Evolutionary conservation across 306 rosid species (phyloP), one percentile per base, ranked within the genome.

Genomic region (Sesbania bispinosa): DNA sequence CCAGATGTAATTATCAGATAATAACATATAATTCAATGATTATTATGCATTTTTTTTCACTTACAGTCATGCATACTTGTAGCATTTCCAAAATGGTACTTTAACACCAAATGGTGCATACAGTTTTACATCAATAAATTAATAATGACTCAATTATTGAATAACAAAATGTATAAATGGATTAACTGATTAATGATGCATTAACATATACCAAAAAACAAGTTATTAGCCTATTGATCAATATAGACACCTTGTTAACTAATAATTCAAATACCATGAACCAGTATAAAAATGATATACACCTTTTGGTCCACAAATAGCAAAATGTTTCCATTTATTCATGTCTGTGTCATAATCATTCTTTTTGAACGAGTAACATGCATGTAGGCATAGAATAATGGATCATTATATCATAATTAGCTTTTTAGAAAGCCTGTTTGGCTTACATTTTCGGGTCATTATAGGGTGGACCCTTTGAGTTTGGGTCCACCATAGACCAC

Each of bases 321-420:
- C 24, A 29, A 2, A 19, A 59, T 24, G n/a, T 7, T 10, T 55
- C 36, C 43, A 53, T 15, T 57, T 9, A 15, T 27, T 36, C 13
- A 53, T 16, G 11, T 15, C 3, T 29, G n/a, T n/a, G n/a, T n/a
- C n/a, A n/a, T n/a, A n/a, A 53, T 53, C 53, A 63, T 14, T 51
- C 58, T 29, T 21, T 57, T 46, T 10, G 11, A 20, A n/a, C n/a
- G n/a, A n/a, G n/a, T n/a, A 62, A 65, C 43, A 38, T 29, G 10
- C 33, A 72, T 33, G 39, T 42, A 46, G 53, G 57, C 51, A 45
- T 15, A 46, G 11, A 9, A 35, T 16, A 39, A 29, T 46, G 51
- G 50, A 73, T 23, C 79, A 46, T 27, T 32, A 5, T 48, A 59
- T 67, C 36, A 57, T 33, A 76, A 57, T 46, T 41, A 58, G n/a